Evolutionary conservation across 805 yeast genomes (phyloP).

Genomic region (Sugiyamaella marilandica): DNA sequence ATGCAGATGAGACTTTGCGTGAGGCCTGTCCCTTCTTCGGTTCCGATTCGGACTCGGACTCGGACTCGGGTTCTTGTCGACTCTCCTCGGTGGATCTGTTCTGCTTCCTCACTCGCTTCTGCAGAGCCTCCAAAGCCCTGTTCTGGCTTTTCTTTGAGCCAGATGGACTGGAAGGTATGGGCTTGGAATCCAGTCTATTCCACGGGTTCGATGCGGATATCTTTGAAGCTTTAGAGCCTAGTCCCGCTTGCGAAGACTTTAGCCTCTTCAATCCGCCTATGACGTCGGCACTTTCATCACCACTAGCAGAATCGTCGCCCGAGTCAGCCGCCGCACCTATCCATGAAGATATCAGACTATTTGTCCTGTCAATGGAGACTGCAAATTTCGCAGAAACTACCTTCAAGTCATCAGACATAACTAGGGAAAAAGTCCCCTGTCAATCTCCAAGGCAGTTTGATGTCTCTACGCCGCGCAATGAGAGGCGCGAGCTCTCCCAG

Average conservation of each 20-base stretch:
- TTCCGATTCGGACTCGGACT: conserved; percentile 11
- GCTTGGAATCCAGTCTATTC: not conserved
- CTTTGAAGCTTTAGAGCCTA: conserved; percentile 10
- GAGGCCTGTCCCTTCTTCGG: conserved; percentile 6
- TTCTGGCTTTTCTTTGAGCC: conserved; percentile 3
- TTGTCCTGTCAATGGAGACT: conserved; percentile 25
- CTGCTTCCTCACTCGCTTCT: conserved; percentile 1
- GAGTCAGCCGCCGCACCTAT: conserved; percentile 10
- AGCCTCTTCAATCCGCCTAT: conserved; percentile 1
- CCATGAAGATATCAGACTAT: conserved; percentile 26
- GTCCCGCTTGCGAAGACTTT: conserved; percentile 11
- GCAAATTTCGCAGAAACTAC: conserved; percentile 25
- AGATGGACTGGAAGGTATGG: not conserved
- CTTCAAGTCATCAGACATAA: conserved; percentile 10
- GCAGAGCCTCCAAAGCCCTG: conserved; percentile 1
- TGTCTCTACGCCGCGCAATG: conserved; percentile 1
- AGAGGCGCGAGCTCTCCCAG: not conserved
- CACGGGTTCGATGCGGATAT: not conserved
- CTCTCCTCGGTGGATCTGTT: not conserved
- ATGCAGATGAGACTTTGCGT: conserved; percentile 2
- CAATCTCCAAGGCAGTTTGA: not conserved
- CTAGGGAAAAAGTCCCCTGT: not conserved
- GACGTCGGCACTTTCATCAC: conserved; percentile 1
- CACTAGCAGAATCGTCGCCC: conserved; percentile 2
- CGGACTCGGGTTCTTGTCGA: not conserved